Base-by-base conservation (phyloP, 371 early-diverging fungal species). In the Spiromyces aspiralis region DNA sequence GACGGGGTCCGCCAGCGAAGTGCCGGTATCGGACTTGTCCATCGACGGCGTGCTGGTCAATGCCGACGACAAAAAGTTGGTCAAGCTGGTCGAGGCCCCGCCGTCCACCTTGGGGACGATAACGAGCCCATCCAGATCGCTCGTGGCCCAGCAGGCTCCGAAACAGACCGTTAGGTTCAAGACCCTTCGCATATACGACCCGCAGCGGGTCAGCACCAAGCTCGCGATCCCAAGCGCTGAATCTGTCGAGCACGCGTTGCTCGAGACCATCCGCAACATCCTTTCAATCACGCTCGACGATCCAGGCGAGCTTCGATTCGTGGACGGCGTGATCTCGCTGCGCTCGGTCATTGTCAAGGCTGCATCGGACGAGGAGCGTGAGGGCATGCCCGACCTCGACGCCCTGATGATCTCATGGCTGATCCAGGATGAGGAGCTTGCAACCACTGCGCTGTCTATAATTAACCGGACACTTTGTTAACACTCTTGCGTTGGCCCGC, bases 351-450 rank as follows among this genome's bases (percentile, higher is more conserved):
- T 16, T 1, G 43, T 53, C 19, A 23, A 53, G 24, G 27, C 26
- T 6, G 52, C 67, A 4, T 53, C 58, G 21, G 51, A 45, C 24
- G 43, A 61, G 12, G 24, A 53, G 43, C 27, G 67, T 43, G 43
- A 47, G 3, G 53, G 48, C 21, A 42, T 43, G 22, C 27, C 27
- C 12, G 41, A 23, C 1, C n/a, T 56, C 1, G 42, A 25, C 1
- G 47, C 47, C 4, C 51, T 67, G 0, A 12, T 23, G 2, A 50
- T 67, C 19, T 54, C 54, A 2, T 67, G 67, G 67, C 54, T 56
- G 2, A 60, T 67, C 55, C 50, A 55, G 16, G 64, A 60, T 27
- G 67, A 67, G 25, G 58, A 55, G 26, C 49, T 61, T 22, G 67
- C 67, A 2, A 61, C 68, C 1, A 51, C 50, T n/a, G 59, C 51